Base-by-base conservation (phyloP, 495 filamentous ascomycete genomes). In the Aspergillus sparsus region DNA sequence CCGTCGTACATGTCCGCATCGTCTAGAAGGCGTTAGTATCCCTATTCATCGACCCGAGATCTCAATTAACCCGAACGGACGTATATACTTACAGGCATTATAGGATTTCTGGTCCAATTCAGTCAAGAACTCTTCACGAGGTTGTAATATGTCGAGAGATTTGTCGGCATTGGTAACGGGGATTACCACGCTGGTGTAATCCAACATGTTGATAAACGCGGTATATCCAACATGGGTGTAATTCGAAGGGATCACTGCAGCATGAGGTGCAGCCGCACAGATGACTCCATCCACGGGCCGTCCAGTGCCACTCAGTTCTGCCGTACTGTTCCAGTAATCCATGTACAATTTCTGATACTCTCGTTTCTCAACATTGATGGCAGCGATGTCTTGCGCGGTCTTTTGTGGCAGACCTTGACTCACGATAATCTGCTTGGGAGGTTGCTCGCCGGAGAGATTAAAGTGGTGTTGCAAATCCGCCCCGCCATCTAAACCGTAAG, bases 251-350 rank as follows among this genome's bases (percentile, higher is more conserved):
- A 81, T 72, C 1, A 81, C 82, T 1, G 85, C 78, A 21, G 77
- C 75, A 53, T 76, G 72, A 13, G 77, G 69, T 16, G 78, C 78
- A 33, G 71, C 44, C 13, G 81, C 74, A 62, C 74, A 74, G 35
- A 86, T 76, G 3, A 86, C 36, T 21, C 75, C 83, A 58, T 86
- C 83, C 11, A 82, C 80, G 0, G 84, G 83, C 37, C 83, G 72
- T 11, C 84, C 85, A 2, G 82, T 87, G 9, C 77, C 75, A 1
- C 83, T 87, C 13, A 74, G 36, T 18, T 74, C 62, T 1, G 69
- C 71, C 0, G 86, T 89, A 45, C 71, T 81, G 62, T 87, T 85
- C 87, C 87, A 90, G 70, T 88, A 89, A 35, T 87, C 85, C 79
- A 86, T 79, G 61, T 89, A 88, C 46, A 80, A 76, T 64, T 86